phyloP scores from a whole-genome alignment of 2,329 filamentous ascomycete species.

The Trichoderma pleuroti region DNA sequence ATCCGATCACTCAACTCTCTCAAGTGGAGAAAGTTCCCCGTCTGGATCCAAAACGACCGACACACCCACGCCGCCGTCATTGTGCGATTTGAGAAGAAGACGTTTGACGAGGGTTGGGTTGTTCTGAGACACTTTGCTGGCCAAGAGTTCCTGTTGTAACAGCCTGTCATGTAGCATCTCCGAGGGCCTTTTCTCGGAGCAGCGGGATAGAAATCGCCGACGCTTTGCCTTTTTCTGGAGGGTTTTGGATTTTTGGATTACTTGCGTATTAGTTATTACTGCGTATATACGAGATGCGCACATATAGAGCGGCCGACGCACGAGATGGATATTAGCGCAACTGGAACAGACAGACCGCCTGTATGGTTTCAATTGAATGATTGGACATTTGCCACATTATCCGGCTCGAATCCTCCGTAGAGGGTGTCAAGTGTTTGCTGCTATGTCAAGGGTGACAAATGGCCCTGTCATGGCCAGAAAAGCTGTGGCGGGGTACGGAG shows the following conservation, averaged over 20 bases:
- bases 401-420: neutral
- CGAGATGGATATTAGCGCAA: neutral
- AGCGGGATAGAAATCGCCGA: slow-evolving; percentile 1
- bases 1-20: slow-evolving; percentile 70
- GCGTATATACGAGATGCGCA: neutral
- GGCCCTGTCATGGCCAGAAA: neutral
- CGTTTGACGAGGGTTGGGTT: slow-evolving; percentile 71
- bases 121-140: slow-evolving; percentile 80
- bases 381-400: slow-evolving; percentile 7
- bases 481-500: neutral
- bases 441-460: neutral
- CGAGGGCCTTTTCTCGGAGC: neutral
- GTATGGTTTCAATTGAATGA: neutral
- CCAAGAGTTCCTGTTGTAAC: slow-evolving; percentile 58
- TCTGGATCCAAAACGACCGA: slow-evolving; percentile 72
- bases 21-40: slow-evolving; percentile 61
- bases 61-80: slow-evolving; percentile 92
- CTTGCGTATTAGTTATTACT: neutral
- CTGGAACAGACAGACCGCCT: neutral
- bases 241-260: neutral
- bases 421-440: neutral
- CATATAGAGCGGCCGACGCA: neutral
- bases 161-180: neutral
- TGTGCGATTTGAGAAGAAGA: slow-evolving; percentile 63
- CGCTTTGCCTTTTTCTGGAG: neutral